Percentiles rank a stretch among this genome's conserved stretches.
Evolutionary conservation across 768 basidiomycete genomes (phyloP).

Genomic region (Sutorius australiensis): DNA sequence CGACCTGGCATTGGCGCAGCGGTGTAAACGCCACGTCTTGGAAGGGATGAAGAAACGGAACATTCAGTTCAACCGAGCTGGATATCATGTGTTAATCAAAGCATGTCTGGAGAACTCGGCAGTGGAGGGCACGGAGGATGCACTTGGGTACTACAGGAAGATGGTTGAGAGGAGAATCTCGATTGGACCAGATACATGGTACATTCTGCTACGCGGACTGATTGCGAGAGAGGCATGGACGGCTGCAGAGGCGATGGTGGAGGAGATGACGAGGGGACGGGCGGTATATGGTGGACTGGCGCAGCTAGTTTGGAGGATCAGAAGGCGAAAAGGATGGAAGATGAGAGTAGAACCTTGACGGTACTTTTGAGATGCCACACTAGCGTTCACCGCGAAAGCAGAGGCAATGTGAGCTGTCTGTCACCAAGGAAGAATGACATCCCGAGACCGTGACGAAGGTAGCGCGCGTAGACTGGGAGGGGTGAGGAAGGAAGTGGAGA

Average conservation of each 20-base stretch:
- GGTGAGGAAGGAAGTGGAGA: constrained; percentile 11
- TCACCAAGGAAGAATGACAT: constrained; percentile 60
- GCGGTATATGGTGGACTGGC: constrained; percentile 43
- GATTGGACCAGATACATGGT: constrained; percentile 68
- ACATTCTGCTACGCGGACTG: constrained; percentile 67
- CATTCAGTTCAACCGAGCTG: constrained; percentile 54
- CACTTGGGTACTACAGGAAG: constrained; percentile 55
- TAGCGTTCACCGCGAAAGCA: constrained; percentile 19
- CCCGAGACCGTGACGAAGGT: constrained; percentile 58
- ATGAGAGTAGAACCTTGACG: constrained; percentile 25
- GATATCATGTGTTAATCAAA: constrained; percentile 76
- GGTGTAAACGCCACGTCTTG: constrained; percentile 49
- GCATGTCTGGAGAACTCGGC: constrained; percentile 55
- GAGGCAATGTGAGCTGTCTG: constrained; percentile 8
- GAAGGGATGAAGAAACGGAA: constrained; percentile 54
- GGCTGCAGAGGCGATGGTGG: constrained; percentile 55
- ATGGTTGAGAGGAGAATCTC: constrained; percentile 50
- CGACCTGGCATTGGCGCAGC: constrained; percentile 40
- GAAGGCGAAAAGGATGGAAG: constrained; percentile 35
- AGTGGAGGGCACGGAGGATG: constrained; percentile 49
- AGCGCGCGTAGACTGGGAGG: constrained; percentile 64
- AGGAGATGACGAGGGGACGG: constrained; percentile 54
- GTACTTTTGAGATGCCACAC: constrained; percentile 22
- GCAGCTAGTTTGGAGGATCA: constrained; percentile 49
- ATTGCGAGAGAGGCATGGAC: constrained; percentile 54